These are phyloP conservation scores for Cercospora canescens DNA, from an alignment of 2,329 filamentous ascomycete species.

Conservation along the genomic window DNA sequence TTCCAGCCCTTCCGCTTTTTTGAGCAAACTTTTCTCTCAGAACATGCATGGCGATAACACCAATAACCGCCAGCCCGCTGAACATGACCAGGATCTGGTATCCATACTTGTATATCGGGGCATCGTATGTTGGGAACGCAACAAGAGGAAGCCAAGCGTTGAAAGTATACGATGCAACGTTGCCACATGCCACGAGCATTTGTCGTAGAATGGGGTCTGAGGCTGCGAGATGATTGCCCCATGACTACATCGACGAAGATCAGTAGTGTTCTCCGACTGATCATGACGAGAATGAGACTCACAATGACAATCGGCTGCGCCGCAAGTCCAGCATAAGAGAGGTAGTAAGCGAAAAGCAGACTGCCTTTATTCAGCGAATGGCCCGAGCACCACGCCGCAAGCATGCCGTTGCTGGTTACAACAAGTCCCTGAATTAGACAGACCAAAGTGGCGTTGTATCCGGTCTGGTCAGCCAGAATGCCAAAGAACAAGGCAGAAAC, in stretches of 20 bases:
- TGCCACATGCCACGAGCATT: constrained; percentile 17
- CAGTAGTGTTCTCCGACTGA: not conserved
- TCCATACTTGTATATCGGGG: constrained; percentile 20
- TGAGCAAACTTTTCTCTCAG: constrained; percentile 2
- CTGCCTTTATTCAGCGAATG: constrained; percentile 3
- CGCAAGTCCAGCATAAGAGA: constrained; percentile 11
- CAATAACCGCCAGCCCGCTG: constrained; percentile 14
- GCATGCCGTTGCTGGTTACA: constrained; percentile 13
- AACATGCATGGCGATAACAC: not conserved
- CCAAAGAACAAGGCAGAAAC: constrained; percentile 14
- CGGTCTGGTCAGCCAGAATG: constrained; percentile 13
- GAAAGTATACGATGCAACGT: constrained; percentile 18
- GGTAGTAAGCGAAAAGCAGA: constrained; percentile 12
- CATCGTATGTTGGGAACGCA: constrained; percentile 22
- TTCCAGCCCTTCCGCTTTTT: constrained; percentile 1
- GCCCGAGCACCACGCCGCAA: constrained; percentile 15
- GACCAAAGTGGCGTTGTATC: constrained; percentile 11
- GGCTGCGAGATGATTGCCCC: constrained; percentile 14
- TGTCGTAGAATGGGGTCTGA: constrained; percentile 19
- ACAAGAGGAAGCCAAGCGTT: constrained; percentile 19
- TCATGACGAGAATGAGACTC: not conserved
- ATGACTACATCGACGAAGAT: not conserved
- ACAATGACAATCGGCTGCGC: constrained; percentile 17
- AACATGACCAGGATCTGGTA: constrained; percentile 22
- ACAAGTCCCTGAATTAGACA: constrained; percentile 6